These are phyloP conservation scores for Poa annua DNA, from an alignment of 176 grass and related monocot genomes.

Conservation along the genomic window DNA sequence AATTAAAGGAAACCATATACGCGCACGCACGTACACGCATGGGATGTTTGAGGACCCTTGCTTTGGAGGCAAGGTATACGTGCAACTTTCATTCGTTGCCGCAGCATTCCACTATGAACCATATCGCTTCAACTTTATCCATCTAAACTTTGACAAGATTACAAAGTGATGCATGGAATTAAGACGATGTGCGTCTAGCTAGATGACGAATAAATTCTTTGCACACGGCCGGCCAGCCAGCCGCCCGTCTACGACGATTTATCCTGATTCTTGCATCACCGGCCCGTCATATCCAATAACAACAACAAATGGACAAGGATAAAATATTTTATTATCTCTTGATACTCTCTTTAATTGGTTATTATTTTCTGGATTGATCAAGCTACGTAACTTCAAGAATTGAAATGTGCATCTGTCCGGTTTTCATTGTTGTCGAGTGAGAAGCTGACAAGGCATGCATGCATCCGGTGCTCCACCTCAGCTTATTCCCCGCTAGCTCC, in stretches of 20 bases:
- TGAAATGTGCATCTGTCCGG: background rate
- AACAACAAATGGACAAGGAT: background rate
- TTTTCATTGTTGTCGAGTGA: background rate
- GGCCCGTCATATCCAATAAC: background rate
- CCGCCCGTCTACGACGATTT: constrained; percentile 6
- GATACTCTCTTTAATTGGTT: background rate
- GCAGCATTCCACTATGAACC: constrained; percentile 13
- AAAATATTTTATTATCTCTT: background rate
- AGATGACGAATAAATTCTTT: background rate
- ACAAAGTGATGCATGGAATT: constrained; percentile 11
- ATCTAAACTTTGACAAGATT: background rate
- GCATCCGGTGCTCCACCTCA: constrained; percentile 29
- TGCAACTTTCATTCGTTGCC: constrained; percentile 13
- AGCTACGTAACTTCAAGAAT: background rate
- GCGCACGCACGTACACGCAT: background rate
- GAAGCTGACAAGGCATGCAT: background rate
- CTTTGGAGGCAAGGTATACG: constrained; percentile 22
- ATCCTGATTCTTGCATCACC: background rate
- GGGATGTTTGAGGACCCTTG: background rate
- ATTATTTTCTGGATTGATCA: background rate
- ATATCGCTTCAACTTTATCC: background rate
- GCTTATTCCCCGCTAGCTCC: background rate
- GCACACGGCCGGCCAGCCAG: background rate
- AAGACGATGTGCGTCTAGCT: background rate
- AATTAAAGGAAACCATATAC: background rate